phyloP scores from a whole-genome alignment of 2,329 filamentous ascomycete species.

The Fonsecaea erecta region DNA sequence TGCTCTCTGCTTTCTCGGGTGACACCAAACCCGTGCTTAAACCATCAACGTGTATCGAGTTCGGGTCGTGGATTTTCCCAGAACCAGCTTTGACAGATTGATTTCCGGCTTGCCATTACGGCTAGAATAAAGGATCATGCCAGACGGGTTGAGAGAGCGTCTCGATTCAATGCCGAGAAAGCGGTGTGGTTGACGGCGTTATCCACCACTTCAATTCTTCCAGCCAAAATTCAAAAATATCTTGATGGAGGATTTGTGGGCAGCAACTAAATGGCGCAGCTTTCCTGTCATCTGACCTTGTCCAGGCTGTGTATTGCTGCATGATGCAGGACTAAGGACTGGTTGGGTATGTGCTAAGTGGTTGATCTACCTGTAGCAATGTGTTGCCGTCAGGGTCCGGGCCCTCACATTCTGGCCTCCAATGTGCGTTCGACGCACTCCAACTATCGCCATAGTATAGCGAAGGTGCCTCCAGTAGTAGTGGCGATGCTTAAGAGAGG shows the following conservation, averaged over 20 bases:
- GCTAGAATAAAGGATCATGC: neutral
- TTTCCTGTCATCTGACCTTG: conserved; percentile 12
- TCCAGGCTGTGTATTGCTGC: conserved; percentile 9
- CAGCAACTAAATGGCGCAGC: conserved; percentile 1
- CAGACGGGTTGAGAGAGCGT: neutral
- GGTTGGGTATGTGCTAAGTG: neutral
- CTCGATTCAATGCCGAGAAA: neutral
- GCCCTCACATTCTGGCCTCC: neutral
- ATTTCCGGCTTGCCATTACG: neutral
- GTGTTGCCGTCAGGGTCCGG: neutral
- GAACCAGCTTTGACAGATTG: neutral
- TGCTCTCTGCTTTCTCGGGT: conserved; percentile 9
- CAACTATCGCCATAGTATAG: neutral
- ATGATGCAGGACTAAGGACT: conserved; percentile 4
- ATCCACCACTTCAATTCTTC: neutral
- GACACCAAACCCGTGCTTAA: conserved; percentile 8
- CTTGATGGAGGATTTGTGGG: conserved; percentile 5
- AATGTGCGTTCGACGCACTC: neutral
- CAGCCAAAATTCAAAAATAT: conserved; percentile 2
- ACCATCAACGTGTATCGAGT: conserved; percentile 2
- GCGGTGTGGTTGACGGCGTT: neutral
- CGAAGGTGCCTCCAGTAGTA: neutral
- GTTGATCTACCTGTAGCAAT: neutral
- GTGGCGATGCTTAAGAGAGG: neutral
- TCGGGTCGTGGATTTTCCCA: neutral